Base-by-base conservation (phyloP, 441 rosid species). In the Francoa sonchifolia region DNA sequence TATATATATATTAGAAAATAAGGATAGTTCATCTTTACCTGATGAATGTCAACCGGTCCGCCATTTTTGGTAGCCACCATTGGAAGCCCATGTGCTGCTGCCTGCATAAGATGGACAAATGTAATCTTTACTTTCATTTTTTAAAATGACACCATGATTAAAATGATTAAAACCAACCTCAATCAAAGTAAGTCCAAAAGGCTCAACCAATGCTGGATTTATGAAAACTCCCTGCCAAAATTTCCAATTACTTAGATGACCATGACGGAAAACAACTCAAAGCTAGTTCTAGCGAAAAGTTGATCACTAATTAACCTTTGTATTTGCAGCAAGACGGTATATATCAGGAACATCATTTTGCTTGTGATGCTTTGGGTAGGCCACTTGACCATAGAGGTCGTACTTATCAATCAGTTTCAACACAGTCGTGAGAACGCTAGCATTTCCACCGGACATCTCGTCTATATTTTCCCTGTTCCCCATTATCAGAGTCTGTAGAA, bases 1-100 rank as follows among this genome's bases (percentile, higher is more conserved):
- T 16, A 16, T 13, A n/a, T 23, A 22, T 2, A 32, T 0, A 0
- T 1, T 32, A 6, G 13, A 39, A 40, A 33, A 17, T 7, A 47
- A 23, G 45, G 20, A 3, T 13, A 25, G 33, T 14, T 50, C 26
- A 34, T 41, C 39, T 48, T 66, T 67, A 79, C 97, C 62, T 64
- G 62, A 48, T 85, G 77, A 50, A 89, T 89, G 57, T 85, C 98
- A 31, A 89, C 98, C 0, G 98, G 98, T 57, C 98, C 98, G 20
- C 98, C 96, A 50, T 85, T 89, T 59, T 77, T 79, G 3, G 98
- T 89, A 9, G 98, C 98, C 51, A 89, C 98, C 84, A 85, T 82
- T 0, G 98, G 98, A 61, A 89, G 94, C 45, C 98, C 98, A 31
- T 89, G 96, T 1, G 96, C 98, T 33, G 98, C 94, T 45, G 98